phyloP scores from a whole-genome alignment of 495 filamentous ascomycete genomes.

The Ramalina intermedia region DNA sequence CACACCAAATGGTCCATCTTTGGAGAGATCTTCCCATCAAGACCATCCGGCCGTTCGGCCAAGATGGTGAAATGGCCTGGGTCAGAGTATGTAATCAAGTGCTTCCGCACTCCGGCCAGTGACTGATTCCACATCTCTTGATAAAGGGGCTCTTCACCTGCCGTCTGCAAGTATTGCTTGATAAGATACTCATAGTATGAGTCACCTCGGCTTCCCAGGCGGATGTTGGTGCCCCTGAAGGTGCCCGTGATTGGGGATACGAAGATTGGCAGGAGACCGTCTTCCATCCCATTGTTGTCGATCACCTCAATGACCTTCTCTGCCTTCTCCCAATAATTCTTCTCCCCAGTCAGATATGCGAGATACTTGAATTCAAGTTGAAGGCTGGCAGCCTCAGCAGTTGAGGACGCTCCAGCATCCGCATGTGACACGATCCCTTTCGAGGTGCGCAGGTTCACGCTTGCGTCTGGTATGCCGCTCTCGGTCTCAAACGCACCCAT shows the following conservation, averaged over 20 bases:
- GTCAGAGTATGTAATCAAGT: conserved; percentile 77
- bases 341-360: conserved; percentile 85
- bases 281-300: conserved; percentile 59
- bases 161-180: conserved; percentile 45
- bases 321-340: conserved; percentile 74
- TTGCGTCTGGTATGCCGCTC: conserved; percentile 79
- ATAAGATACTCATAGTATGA: conserved; percentile 64
- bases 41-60: conserved; percentile 67
- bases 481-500: conserved; percentile 74
- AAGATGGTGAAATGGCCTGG: conserved; percentile 70
- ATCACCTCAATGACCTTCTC: conserved; percentile 86
- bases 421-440: conserved; percentile 63
- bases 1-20: conserved; percentile 99
- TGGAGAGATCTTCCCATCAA: conserved; percentile 47
- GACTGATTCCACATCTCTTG: conserved; percentile 86
- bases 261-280: conserved; percentile 83
- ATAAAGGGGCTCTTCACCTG: conserved; percentile 73
- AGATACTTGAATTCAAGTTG: conserved; percentile 98
- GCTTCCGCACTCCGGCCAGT: conserved; percentile 71
- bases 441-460: conserved; percentile 68
- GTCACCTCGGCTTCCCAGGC: conserved; percentile 84
- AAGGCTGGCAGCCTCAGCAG: conserved; percentile 78
- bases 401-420: conserved; percentile 83
- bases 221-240: conserved; percentile 74
- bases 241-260: conserved; percentile 64